Conservation (phyloP, 2,329 filamentous ascomycete species). For the Trichoderma gracile region DNA sequence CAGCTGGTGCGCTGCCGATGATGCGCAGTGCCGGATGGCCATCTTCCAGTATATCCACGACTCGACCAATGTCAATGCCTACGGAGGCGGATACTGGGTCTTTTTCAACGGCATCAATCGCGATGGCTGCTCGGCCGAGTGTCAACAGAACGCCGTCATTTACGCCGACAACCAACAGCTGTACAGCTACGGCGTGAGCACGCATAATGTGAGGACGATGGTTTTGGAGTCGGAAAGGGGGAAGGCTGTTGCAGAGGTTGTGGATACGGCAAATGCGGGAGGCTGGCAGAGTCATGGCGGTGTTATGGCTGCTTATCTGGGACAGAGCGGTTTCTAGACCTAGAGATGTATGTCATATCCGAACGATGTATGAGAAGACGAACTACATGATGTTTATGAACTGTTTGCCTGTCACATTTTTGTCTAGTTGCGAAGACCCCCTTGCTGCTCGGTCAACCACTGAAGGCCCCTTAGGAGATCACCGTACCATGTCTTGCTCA, state of each 20-base stretch:
- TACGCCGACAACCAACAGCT: conserved; percentile 28
- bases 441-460: conserved; percentile 1
- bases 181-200: conserved; percentile 36
- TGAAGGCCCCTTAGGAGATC: not conserved
- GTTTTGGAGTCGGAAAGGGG: conserved; percentile 33
- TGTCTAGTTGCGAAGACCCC: not conserved
- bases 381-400: not conserved
- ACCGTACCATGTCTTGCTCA: not conserved
- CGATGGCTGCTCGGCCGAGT: conserved; percentile 25
- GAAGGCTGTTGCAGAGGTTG: conserved; percentile 26
- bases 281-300: conserved; percentile 34
- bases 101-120: conserved; percentile 32
- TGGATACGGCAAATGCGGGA: conserved; percentile 32
- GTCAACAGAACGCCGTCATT: conserved; percentile 30
- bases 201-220: conserved; percentile 35
- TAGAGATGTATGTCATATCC: not conserved
- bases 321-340: conserved; percentile 20
- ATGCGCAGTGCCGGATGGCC: conserved; percentile 29
- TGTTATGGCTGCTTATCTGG: conserved; percentile 36
- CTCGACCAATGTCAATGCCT: conserved; percentile 28
- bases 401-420: not conserved
- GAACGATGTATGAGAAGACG: not conserved
- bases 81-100: conserved; percentile 34
- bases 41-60: conserved; percentile 28
- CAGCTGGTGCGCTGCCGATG: conserved; percentile 34